Evolutionary conservation across 768 basidiomycete genomes (phyloP).

Genomic region (Suillus hirtellus): DNA sequence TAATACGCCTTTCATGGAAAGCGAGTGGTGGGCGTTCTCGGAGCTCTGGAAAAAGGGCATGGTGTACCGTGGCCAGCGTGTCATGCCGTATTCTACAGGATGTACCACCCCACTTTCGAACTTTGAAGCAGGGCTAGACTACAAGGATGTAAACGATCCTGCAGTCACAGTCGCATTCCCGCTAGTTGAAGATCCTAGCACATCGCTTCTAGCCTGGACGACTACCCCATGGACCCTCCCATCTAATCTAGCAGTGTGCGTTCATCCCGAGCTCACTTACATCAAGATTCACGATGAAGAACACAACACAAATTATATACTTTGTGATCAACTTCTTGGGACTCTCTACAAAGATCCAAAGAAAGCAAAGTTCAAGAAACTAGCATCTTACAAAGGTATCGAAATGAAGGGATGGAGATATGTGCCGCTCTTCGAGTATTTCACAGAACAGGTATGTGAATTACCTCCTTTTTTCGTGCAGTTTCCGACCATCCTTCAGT

Average conservation of each 20-base stretch:
- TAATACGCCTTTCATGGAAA: slow-evolving; percentile 93
- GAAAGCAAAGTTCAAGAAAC: slow-evolving; percentile 93
- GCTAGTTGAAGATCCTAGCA: slow-evolving; percentile 88
- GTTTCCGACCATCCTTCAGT: slow-evolving; percentile 50
- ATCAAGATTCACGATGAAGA: slow-evolving; percentile 95
- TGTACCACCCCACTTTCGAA: slow-evolving; percentile 96
- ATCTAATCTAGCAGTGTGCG: slow-evolving; percentile 92
- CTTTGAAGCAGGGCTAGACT: slow-evolving; percentile 93
- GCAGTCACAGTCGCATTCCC: slow-evolving; percentile 93
- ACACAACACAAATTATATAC: slow-evolving; percentile 83
- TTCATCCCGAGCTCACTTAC: slow-evolving; percentile 94
- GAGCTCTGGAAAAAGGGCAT: slow-evolving; percentile 90
- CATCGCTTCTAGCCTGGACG: slow-evolving; percentile 94
- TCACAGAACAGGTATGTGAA: slow-evolving; percentile 79
- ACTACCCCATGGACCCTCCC: slow-evolving; percentile 99
- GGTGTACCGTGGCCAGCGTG: slow-evolving; percentile 90
- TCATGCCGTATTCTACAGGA: slow-evolving; percentile 98
- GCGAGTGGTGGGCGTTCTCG: slow-evolving; percentile 98
- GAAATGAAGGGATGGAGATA: slow-evolving; percentile 98
- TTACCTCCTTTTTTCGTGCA: background rate
- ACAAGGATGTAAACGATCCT: slow-evolving; percentile 92
- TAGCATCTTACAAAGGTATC: slow-evolving; percentile 82
- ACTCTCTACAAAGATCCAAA: slow-evolving; percentile 97
- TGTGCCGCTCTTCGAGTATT: slow-evolving; percentile 93
- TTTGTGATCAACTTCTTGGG: slow-evolving; percentile 82